These are phyloP conservation scores for Phytophthora rubi DNA, from an alignment of 352 stramenopile genomes.

Conservation along the genomic window DNA sequence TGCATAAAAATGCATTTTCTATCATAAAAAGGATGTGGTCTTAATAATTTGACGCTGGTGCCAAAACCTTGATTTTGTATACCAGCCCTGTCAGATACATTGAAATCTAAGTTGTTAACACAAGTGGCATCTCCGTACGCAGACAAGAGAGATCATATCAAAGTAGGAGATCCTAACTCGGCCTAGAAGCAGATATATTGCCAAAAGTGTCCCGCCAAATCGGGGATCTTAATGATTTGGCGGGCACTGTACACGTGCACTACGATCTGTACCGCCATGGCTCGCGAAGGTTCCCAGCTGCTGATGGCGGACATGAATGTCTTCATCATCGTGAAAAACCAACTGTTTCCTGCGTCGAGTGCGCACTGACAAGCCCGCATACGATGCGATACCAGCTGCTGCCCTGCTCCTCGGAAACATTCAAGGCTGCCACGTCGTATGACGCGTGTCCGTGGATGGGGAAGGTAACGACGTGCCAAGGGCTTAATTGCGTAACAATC, in stretches of 20 bases:
- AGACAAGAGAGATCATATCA: neutral
- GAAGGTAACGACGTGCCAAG: too few species aligned
- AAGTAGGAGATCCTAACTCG: neutral
- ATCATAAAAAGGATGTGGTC: neutral
- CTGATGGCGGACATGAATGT: too few species aligned
- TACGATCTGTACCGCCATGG: too few species aligned
- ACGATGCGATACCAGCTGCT: too few species aligned
- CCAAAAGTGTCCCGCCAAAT: neutral
- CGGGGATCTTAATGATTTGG: neutral
- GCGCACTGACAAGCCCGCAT: too few species aligned
- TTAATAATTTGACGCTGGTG: neutral
- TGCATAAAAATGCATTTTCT: neutral
- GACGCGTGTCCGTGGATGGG: too few species aligned
- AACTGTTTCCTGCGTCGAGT: too few species aligned
- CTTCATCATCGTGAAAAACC: too few species aligned
- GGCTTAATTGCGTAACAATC: too few species aligned
- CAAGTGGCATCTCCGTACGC: neutral
- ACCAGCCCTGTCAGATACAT: neutral
- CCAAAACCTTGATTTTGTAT: neutral
- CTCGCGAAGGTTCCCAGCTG: too few species aligned
- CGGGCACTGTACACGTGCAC: neutral
- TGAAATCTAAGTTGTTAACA: conserved; percentile 2
- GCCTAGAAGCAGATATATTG: neutral
- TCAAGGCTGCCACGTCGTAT: too few species aligned
- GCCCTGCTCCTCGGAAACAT: too few species aligned